Base-by-base conservation (phyloP, 345 rosid species). In the Linum usitatissimum region DNA sequence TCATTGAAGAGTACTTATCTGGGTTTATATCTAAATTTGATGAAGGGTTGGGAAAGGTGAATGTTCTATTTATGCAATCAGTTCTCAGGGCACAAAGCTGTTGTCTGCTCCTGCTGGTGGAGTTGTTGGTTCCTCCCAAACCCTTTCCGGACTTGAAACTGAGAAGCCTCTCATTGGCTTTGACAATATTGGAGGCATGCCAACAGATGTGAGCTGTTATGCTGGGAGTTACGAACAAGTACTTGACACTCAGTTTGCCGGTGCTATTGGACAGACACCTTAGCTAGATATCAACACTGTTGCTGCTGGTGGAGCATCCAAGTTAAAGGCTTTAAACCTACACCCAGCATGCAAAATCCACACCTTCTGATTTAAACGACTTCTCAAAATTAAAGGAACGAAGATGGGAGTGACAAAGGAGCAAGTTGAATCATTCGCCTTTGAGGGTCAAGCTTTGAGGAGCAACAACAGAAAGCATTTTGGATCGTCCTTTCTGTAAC, bases 81-180 rank as follows among this genome's bases (percentile, higher is more conserved):
- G 99, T 92, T 92, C 76, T 92, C 97, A 20, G 99, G 99, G 31
- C 99, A 90, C 74, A 90, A 90, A 76, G 99, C 99, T 48, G 92
- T 79, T 92, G 42, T 89, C 99, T 0, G 99, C 97, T 61, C 99
- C 99, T 61, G 97, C 99, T 12, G 99, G 99, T 21, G 99, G 99
- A 30, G 99, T 92, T 72, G 97, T 90, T 69, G 99, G 99, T 72
- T 92, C 87, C 77, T 87, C 97, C 0, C 94, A 86, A 72, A 86
- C 97, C 13, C 91, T 92, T 21, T 92, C 83, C 67, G 85, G 90
- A 65, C 88, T 85, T 60, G 96, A 92, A 79, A 89, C 97, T 18
- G 90, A 84, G 63, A 87, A 90, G 75, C 94, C 97, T 12, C 86
- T 90, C 51, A 92, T 92, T 74, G 99, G 99, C 30, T 92, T 92